These are phyloP conservation scores for Tulasnella sp. DNA, from an alignment of 768 basidiomycete genomes.

Conservation along the genomic window DNA sequence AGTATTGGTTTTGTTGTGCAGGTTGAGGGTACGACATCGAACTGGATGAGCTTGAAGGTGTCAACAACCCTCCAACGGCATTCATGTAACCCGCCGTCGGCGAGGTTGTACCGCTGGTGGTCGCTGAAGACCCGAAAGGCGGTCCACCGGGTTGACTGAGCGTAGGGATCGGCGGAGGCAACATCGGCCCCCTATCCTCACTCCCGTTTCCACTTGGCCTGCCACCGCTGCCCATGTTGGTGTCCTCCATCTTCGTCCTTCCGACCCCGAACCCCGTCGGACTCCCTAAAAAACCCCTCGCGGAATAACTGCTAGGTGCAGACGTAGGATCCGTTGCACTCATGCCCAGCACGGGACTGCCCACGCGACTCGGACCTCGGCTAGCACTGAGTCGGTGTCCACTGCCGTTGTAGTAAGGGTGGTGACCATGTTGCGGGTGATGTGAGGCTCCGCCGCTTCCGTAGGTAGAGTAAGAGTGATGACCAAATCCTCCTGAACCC, in stretches of 20 bases:
- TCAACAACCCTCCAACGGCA: slow-evolving; percentile 6
- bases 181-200: not conserved
- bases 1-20: not conserved
- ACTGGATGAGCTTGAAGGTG: slow-evolving; percentile 7
- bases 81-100: not conserved
- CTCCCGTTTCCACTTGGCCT: too few relatives aligned
- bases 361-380: slow-evolving; percentile 17
- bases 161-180: slow-evolving; percentile 1
- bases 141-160: too few relatives aligned
- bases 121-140: too few relatives aligned
- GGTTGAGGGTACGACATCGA: not conserved
- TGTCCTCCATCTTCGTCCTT: not conserved
- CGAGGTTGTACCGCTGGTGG: not conserved
- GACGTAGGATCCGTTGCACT: not conserved
- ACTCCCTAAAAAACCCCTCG: not conserved
- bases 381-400: not conserved
- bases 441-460: not conserved
- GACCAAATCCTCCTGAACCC: not conserved
- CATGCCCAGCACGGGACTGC: slow-evolving; percentile 17
- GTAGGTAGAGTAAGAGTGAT: not conserved
- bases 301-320: not conserved
- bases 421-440: not conserved
- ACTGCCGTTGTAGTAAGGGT: not conserved
- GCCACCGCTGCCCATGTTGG: not conserved
- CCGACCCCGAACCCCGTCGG: not conserved